Evolutionary conservation across 768 basidiomycete species (phyloP), one percentile per base, ranked within the genome.

Genomic region (Amanita rubescens): DNA sequence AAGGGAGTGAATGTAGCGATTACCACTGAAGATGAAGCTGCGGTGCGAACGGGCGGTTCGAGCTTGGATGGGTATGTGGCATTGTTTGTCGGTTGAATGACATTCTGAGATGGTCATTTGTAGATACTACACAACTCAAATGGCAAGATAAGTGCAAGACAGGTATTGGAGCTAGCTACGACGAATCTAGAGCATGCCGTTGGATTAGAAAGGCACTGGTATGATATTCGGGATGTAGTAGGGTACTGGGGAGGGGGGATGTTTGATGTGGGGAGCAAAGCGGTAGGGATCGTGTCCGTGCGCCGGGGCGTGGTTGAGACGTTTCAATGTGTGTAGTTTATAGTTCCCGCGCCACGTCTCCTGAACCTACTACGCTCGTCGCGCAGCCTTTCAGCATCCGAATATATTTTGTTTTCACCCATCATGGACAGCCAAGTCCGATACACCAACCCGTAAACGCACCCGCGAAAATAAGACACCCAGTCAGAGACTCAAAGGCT

Each of bases 401-500:
- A 55, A 55, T 45, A 44, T 27, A 42, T 53, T 15, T 35, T 32
- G 38, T 34, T 43, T 49, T 49, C 43, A 20, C 9, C n/a, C 35
- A 35, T 43, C 7, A 63, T 67, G 65, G 62, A 65, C 55, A 56
- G 48, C 43, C 59, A 63, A 67, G 49, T 15, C 24, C 37, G 20
- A 39, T n/a, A n/a, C 10, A 27, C 25, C 49, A 57, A 60, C 30
- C 5, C 69, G 75, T 47, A 86, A 84, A 67, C 76, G 84, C 22
- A 70, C 80, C 38, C 76, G 86, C 59, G 75, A 88, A 65, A 80
- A 85, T 74, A 87, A 89, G 72, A 84, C 85, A 10, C 78, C 81
- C 25, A 77, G 77, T 53, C 85, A 88, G 69, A 75, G 80, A 59
- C 74, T 80, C 60, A 91, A 91, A 91, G 67, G 90, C 90, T 1